These are phyloP conservation scores for Rhinocladiella mackenziei DNA, from an alignment of 2,329 filamentous ascomycete species.

Conservation along the genomic window DNA sequence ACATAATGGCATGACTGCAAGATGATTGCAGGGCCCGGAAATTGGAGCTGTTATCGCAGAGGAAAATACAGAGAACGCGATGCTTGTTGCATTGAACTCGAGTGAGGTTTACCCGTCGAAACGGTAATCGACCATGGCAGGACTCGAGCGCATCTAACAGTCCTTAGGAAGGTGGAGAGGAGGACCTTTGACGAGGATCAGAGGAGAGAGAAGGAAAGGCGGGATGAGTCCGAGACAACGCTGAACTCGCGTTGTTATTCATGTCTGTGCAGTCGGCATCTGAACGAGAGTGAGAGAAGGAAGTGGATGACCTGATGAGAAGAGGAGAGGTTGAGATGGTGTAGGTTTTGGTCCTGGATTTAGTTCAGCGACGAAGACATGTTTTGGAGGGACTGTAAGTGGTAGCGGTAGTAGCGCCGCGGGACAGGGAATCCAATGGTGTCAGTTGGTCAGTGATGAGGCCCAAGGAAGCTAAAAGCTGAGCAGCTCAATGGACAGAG, in stretches of 20 bases:
- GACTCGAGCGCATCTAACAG: not conserved
- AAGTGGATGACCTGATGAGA: conserved; percentile 1
- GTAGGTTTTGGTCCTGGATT: not conserved
- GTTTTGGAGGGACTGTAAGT: too few relatives aligned
- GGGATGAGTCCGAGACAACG: conserved; percentile 14
- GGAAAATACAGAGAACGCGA: not conserved
- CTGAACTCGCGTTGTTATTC: conserved; percentile 16
- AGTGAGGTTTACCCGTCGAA: conserved; percentile 1
- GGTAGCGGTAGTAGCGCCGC: too few relatives aligned
- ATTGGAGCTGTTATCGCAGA: not conserved
- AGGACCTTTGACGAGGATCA: conserved; percentile 17
- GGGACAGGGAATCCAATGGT: too few relatives aligned
- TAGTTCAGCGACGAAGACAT: conserved; percentile 1
- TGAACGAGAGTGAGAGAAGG: conserved; percentile 3
- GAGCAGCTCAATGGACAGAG: too few relatives aligned
- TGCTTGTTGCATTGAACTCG: conserved; percentile 10
- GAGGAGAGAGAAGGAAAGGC: conserved; percentile 15
- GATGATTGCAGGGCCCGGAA: not conserved
- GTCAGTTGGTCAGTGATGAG: too few relatives aligned
- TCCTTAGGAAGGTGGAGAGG: conserved; percentile 6
- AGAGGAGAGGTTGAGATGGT: not conserved
- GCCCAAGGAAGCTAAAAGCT: too few relatives aligned
- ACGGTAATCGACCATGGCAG: conserved; percentile 12
- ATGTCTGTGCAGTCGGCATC: conserved; percentile 18
- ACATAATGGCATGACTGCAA: conserved; percentile 24